Evolutionary conservation across 495 filamentous ascomycete species (phyloP).

Genomic region (Penicillium herquei): DNA sequence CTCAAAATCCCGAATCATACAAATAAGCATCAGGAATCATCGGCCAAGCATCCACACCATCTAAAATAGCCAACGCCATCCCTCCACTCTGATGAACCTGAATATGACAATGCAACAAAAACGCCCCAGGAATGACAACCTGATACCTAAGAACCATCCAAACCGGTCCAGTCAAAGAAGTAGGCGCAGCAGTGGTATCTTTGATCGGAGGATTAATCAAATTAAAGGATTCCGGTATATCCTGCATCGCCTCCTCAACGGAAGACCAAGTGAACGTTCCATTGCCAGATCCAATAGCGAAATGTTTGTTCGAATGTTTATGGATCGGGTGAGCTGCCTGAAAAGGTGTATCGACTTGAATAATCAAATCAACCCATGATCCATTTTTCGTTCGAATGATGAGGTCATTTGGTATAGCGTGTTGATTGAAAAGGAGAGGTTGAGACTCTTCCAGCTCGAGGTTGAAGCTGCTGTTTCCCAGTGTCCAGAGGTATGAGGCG

Average conservation of each 20-base stretch:
- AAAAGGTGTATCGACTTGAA: conserved; percentile 33
- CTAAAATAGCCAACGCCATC: conserved; percentile 54
- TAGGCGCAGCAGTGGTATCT: conserved; percentile 48
- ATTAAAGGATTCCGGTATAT: conserved; percentile 51
- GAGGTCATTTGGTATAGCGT: conserved; percentile 33
- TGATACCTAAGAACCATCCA: conserved; percentile 59
- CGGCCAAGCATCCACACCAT: conserved; percentile 59
- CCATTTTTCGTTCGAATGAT: conserved; percentile 51
- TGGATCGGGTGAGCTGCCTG: conserved; percentile 56
- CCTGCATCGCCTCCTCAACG: conserved; percentile 50
- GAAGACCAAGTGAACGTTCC: conserved; percentile 50
- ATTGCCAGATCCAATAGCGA: conserved; percentile 50
- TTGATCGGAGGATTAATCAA: conserved; percentile 50
- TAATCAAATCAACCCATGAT: conserved; percentile 59
- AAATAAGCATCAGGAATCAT: conserved; percentile 29
- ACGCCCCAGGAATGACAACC: conserved; percentile 57
- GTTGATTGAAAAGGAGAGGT: conserved; percentile 49
- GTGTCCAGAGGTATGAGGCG: conserved; percentile 45
- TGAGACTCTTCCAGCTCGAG: conserved; percentile 35
- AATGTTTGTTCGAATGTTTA: conserved; percentile 62
- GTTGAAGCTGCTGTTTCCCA: conserved; percentile 39
- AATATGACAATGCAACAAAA: conserved; percentile 61
- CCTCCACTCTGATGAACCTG: conserved; percentile 56
- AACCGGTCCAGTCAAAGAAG: conserved; percentile 26
- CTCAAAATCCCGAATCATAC: conserved; percentile 20